phyloP scores from a whole-genome alignment of 305 asterid genomes.

The Lippia alba region DNA sequence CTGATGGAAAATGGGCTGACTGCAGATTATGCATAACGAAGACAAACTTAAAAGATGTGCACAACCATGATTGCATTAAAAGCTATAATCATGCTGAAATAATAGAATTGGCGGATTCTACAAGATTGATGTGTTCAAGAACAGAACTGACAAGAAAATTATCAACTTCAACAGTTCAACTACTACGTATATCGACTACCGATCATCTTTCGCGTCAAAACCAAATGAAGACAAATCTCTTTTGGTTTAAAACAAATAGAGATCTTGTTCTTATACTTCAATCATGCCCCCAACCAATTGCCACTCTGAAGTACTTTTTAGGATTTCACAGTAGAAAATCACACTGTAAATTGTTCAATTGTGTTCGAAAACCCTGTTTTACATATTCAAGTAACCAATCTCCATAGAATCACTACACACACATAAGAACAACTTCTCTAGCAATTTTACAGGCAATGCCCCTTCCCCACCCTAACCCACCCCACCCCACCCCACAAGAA shows the following conservation, averaged over 20 bases:
- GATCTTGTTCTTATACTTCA: background rate
- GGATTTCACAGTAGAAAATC: background rate
- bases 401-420: slow-evolving; percentile 16
- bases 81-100: background rate
- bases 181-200: background rate
- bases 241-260: background rate
- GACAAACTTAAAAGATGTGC: background rate
- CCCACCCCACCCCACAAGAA: background rate
- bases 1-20: slow-evolving; percentile 31
- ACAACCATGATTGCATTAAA: background rate
- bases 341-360: background rate
- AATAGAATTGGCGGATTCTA: background rate
- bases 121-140: background rate
- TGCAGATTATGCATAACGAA: background rate
- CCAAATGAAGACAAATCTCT: background rate
- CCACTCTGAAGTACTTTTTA: background rate
- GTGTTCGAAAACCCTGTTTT: background rate
- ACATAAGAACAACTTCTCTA: background rate
- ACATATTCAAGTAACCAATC: slow-evolving; percentile 2
- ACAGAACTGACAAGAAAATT: background rate
- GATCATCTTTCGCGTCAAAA: background rate
- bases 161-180: background rate
- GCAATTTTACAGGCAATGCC: background rate
- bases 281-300: background rate
- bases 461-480: no score